Base-by-base conservation (phyloP, 768 basidiomycete species). In the Termitomyces eurrhizus region DNA sequence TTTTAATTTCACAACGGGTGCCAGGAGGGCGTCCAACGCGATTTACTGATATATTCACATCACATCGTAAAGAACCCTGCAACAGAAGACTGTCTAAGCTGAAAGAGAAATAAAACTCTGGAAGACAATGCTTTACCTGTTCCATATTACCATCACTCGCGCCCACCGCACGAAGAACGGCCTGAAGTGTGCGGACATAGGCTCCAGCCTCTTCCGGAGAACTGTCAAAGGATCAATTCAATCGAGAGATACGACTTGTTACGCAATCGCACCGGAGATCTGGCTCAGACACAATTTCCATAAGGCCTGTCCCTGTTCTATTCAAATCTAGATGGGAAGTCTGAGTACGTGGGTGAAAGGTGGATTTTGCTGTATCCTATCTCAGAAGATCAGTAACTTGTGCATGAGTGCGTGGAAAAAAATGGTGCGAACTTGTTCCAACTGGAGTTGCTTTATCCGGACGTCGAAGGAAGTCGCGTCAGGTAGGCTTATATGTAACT, bases 131-230 rank as follows among this genome's bases (percentile, higher is more conserved):
- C 32, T 14, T 29, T 56, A 92, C 96, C 72, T 93, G 88, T 66
- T 99, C 97, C 97, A 98, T 98, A 68, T 95, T 95, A 1, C 93
- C 95, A 70, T 96, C 93, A 63, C 93, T 94, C 0, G 92, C 87
- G 0, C 93, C 94, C 3, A 96, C 79, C 16, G 91, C 81, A 18
- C 95, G 83, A 8, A 98, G 75, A 18, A 97, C 68, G 4, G 86
- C 82, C 70, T 97, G 95, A 2, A 99, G 77, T 9, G 88, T 80
- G 42, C 87, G 80, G 6, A 98, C 91, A 74, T 96, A 98, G 7
- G 85, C 83, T 1, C 84, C 91, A 21, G 93, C 95, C 71, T 98
- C 92, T 72, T 96, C 93, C 4, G 97, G 88, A 1, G 91, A 90
- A 14, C 80, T 81, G 29, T 18, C 1, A 36, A 7, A 56, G 1